A percentile compares a stretch with the other conserved stretches of the same genome.
These are phyloP conservation scores for Powellomyces hirtus DNA, from an alignment of 192 early-diverging fungal species.

Conservation along the genomic window DNA sequence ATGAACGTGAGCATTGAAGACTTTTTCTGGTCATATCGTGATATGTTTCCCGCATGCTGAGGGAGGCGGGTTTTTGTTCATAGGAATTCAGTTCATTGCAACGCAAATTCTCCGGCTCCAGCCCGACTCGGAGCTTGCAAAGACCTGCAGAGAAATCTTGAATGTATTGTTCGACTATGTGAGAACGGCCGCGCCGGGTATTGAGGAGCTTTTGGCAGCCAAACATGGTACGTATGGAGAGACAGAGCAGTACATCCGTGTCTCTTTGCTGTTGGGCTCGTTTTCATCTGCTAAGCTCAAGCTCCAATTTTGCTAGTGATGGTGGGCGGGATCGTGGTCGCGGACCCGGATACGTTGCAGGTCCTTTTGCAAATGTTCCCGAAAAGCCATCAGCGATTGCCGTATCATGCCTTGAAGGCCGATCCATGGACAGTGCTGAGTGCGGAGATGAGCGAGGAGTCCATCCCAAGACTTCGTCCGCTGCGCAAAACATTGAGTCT, in stretches of 20 bases:
- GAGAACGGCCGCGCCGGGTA: constrained; percentile 37
- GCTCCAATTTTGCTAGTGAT: no score
- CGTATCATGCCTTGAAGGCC: constrained; percentile 57
- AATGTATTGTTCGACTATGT: constrained; percentile 56
- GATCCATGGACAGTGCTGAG: constrained; percentile 49
- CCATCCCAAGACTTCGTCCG: constrained; percentile 53
- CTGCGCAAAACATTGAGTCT: constrained; percentile 54
- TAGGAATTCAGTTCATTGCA: constrained; percentile 56
- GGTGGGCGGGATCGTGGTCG: not conserved
- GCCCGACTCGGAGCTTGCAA: constrained; percentile 39
- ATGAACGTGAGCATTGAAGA: constrained; percentile 49
- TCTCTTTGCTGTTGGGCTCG: not conserved
- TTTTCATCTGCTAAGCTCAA: no score
- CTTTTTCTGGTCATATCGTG: constrained; percentile 3
- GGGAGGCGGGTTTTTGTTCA: no score
- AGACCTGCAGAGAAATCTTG: constrained; percentile 45
- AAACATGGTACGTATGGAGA: not conserved
- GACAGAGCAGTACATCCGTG: not conserved
- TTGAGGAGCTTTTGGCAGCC: constrained; percentile 44
- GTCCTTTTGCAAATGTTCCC: constrained; percentile 31
- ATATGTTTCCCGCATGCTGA: constrained; percentile 9
- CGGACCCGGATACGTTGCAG: not conserved
- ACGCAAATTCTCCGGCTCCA: constrained; percentile 50
- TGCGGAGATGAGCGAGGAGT: constrained; percentile 51
- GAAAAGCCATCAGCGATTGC: constrained; percentile 47